Evolutionary conservation across 768 basidiomycete species (phyloP).

Genomic region (Termitomyces sp.): DNA sequence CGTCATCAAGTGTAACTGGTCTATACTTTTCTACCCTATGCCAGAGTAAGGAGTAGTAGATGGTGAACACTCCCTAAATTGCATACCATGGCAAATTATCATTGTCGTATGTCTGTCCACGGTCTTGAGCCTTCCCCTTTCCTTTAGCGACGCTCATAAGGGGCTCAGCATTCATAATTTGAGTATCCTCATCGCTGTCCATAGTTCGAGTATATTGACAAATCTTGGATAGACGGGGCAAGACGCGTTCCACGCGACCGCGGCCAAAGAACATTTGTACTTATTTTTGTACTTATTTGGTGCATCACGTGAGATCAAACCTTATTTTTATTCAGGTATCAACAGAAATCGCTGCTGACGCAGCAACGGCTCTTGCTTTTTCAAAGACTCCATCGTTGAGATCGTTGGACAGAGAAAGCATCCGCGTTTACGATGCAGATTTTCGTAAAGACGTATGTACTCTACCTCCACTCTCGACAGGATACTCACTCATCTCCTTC

Average conservation of each 20-base stretch:
- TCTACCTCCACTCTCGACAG: background rate
- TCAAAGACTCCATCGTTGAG: conserved; percentile 90
- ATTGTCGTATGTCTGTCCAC: conserved; percentile 33
- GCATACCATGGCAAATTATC: conserved; percentile 81
- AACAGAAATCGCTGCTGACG: conserved; percentile 14
- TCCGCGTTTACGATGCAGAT: conserved; percentile 87
- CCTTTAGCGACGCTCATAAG: conserved; percentile 44
- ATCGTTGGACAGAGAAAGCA: conserved; percentile 88
- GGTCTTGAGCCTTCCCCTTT: conserved; percentile 60
- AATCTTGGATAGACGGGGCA: background rate
- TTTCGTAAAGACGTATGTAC: conserved; percentile 90
- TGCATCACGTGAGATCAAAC: conserved; percentile 4
- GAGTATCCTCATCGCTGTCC: conserved; percentile 53
- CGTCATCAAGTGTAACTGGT: conserved; percentile 85
- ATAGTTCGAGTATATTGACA: conserved; percentile 24
- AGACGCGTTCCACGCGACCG: conserved; percentile 12
- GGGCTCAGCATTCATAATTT: conserved; percentile 43
- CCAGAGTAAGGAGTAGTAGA: background rate
- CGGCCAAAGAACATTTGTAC: conserved; percentile 2
- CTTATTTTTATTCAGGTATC: conserved; percentile 13
- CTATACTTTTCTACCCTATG: conserved; percentile 97
- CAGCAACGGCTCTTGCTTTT: conserved; percentile 57
- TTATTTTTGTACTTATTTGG: conserved; percentile 9
- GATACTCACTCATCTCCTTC: conserved; percentile 1
- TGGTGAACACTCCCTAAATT: conserved; percentile 1